Base-by-base conservation (phyloP, 352 stramenopile genomes). In the Plasmopara muralis region DNA sequence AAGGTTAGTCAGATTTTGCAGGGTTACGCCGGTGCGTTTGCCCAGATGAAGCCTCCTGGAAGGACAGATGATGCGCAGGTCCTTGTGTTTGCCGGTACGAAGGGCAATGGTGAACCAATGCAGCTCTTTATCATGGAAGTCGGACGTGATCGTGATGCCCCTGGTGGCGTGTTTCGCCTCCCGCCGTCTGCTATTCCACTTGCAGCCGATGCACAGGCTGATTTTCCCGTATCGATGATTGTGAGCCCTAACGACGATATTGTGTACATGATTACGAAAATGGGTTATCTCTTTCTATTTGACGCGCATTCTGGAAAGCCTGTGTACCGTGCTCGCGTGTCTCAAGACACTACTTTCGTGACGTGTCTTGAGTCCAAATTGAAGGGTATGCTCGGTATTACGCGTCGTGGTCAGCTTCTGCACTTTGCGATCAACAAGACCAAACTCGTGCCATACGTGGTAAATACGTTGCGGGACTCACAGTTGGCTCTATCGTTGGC, bases 281-380 rank as follows among this genome's bases (percentile, higher is more conserved):
- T 98, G 90, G 97, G 97, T 44, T 99, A 98, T 71, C 76, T 98
- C 33, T 99, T 98, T 83, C 85, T 99, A 56, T 99, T 99, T 71
- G 97, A 99, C 70, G 87, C 98, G 50, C 93, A 98, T 77, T 95
- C 94, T 35, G 96, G 96, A 56, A 98, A 98, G 75, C 95, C 96
- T 38, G 87, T 99, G 49, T 99, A 98, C 78, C 85, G 97, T 53
- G 95, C 93, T 29, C 95, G 95, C 53, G 95, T 99, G 48, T 98
- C 93, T 12, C 87, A 98, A 52, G 95, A 99, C 69, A 98, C 96
- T 18, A 92, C 98, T 33, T 99, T 99, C 57, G 86, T 98, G n/a
- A 95, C 88, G 41, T 81, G 78, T 48, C 64, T 93, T 5, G 85
- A 97, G 52, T 90, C 89, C 12, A 88, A 89, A 39, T 95, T 83